Evolutionary conservation across 257 asterid species (phyloP), one percentile per base, ranked within the genome.

Genomic region (Lavandula angustifolia): DNA sequence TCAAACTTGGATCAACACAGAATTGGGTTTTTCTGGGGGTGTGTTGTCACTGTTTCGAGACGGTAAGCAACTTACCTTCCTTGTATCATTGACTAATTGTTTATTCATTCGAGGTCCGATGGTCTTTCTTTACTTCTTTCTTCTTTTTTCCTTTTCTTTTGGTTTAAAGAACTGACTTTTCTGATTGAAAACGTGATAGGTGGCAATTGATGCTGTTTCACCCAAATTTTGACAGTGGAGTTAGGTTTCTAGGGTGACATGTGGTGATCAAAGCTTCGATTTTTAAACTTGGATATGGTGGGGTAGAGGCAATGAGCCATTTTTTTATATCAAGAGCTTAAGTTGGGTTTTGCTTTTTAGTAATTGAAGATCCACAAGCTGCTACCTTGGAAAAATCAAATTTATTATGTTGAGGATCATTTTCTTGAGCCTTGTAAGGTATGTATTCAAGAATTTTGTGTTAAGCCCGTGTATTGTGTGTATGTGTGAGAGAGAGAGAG

Each of bases 51-150:
- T 72, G 84, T 84, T 84, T 80, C 75, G 72, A 72, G 73, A 72
- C 82, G 85, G 86, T 84, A 82, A 75, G 87, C 83, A 87, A 80
- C 87, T 81, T 60, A 57, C 73, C 74, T 55, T 58, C 40, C 40
- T 67, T 67, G 69, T 33, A 27, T 73, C 76, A 77, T 80, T 81
- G 78, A 44, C 62, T 56, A 35, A 17, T 64, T 68, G 56, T 42
- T 68, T 70, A 53, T 57, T 54, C 50, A 64, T 70, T 65, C 62
- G 32, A 52, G 10, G 9, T 32, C 18, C 18, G 50, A 31, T 58
- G n/a, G 46, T 47, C 69, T 62, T 70, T 62, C 68, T 75, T 70
- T 31, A 60, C 59, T 52, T 63, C 14, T 56, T 56, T 64, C 61
- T 73, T 33, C 35, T 55, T 42, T 18, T 18, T 11, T 42, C 63